phyloP scores from a whole-genome alignment of 1,139 yeast species.

The Suhomyces terraborum region DNA sequence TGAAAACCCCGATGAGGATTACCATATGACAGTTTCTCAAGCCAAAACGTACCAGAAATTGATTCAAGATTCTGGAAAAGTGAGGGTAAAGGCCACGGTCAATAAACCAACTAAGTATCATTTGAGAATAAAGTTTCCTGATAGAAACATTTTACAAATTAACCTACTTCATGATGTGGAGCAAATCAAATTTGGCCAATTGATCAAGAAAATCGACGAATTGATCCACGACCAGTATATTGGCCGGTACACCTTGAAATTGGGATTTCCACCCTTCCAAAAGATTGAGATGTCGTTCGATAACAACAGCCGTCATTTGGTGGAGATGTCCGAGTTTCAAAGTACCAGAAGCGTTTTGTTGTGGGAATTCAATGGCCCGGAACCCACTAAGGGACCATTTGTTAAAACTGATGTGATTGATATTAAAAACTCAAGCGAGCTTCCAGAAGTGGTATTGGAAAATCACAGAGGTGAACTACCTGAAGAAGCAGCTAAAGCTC shows the following conservation, averaged over 20 bases:
- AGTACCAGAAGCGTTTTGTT: conserved; percentile 36
- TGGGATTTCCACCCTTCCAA: conserved; percentile 49
- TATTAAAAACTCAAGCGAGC: conserved; percentile 30
- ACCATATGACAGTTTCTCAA: conserved; percentile 53
- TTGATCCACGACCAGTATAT: conserved; percentile 40
- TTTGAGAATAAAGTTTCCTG: conserved; percentile 57
- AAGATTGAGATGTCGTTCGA: conserved; percentile 34
- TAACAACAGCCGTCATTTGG: conserved; percentile 33
- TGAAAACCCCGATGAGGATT: conserved; percentile 50
- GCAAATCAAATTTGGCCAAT: conserved; percentile 42
- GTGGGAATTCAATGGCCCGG: conserved; percentile 32
- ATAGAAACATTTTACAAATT: conserved; percentile 51
- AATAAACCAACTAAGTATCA: conserved; percentile 32
- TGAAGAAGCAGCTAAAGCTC: conserved; percentile 15
- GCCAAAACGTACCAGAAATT: conserved; percentile 55
- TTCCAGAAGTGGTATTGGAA: conserved; percentile 46
- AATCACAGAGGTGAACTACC: conserved; percentile 31
- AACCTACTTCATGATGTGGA: conserved; percentile 42
- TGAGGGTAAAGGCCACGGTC: conserved; percentile 27
- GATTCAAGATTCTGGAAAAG: conserved; percentile 42
- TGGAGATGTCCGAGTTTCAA: conserved; percentile 37
- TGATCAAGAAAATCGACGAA: conserved; percentile 39
- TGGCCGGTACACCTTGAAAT: conserved; percentile 36
- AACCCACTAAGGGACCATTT: conserved; percentile 27
- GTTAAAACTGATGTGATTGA: conserved; percentile 23